These are phyloP conservation scores for Stereum hirsutum DNA, from an alignment of 1,284 basidiomycete genomes.

Conservation along the genomic window DNA sequence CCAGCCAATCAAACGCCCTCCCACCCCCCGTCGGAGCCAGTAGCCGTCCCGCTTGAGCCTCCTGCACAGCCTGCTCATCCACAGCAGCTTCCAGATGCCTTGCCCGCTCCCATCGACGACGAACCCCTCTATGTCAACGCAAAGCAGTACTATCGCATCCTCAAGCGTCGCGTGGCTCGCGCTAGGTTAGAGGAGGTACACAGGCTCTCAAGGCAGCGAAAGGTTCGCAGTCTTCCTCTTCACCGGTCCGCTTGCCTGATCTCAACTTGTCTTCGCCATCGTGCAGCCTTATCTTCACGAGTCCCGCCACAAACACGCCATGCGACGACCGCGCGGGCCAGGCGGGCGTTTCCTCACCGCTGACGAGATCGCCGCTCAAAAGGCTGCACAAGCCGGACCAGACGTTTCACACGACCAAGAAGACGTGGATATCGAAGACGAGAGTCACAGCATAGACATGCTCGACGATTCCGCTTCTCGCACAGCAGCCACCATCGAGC, in stretches of 20 bases:
- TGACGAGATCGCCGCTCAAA: slow-evolving; percentile 83
- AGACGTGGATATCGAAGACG: slow-evolving; percentile 19
- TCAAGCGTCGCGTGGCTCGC: slow-evolving; percentile 84
- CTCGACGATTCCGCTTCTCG: slow-evolving; percentile 7
- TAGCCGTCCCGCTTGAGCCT: slow-evolving; percentile 4
- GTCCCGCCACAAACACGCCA: slow-evolving; percentile 95
- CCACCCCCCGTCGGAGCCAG: neutral
- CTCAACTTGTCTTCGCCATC: slow-evolving; percentile 7
- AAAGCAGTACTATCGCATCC: slow-evolving; percentile 94
- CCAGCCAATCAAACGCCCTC: slow-evolving; percentile 3
- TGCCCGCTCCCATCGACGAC: slow-evolving; percentile 55
- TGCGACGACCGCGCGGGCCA: slow-evolving; percentile 91
- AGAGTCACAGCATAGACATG: slow-evolving; percentile 11
- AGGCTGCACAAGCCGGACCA: slow-evolving; percentile 26
- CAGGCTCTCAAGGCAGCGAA: slow-evolving; percentile 82
- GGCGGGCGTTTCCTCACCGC: slow-evolving; percentile 95
- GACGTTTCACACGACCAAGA: slow-evolving; percentile 26
- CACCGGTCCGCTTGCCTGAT: neutral
- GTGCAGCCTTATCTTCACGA: slow-evolving; percentile 99
- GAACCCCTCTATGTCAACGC: slow-evolving; percentile 96
- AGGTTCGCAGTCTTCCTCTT: slow-evolving; percentile 41
- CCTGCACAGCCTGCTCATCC: slow-evolving; percentile 10
- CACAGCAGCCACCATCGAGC: slow-evolving; percentile 6
- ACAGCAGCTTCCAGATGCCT: slow-evolving; percentile 8
- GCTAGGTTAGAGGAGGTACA: slow-evolving; percentile 89